Conservation (phyloP, 371 early-diverging fungal genomes). For the Apophysomyces sp. region DNA sequence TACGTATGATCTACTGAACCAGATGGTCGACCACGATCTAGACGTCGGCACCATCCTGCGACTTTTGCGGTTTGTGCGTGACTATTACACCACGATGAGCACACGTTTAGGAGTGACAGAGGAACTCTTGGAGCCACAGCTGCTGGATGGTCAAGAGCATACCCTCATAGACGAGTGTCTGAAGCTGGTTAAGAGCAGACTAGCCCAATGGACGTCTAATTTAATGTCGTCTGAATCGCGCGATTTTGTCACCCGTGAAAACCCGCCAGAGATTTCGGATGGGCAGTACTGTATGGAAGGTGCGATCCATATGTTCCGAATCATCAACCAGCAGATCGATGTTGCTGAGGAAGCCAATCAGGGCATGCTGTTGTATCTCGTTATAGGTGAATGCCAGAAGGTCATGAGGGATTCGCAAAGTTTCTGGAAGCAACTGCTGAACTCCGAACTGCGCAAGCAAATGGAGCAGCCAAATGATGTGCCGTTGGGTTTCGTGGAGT, state of each 20-base stretch:
- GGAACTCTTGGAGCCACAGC: slow-evolving; percentile 86
- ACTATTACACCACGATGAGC: slow-evolving; percentile 88
- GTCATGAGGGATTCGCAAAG: slow-evolving; percentile 80
- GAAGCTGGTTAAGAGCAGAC: slow-evolving; percentile 78
- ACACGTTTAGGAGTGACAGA: slow-evolving; percentile 84
- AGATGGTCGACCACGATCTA: slow-evolving; percentile 72
- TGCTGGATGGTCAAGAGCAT: slow-evolving; percentile 93
- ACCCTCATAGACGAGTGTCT: slow-evolving; percentile 85
- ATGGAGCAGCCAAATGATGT: slow-evolving; percentile 67
- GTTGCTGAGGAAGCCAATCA: slow-evolving; percentile 81
- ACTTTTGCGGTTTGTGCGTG: slow-evolving; percentile 86
- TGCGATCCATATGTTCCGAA: slow-evolving; percentile 89
- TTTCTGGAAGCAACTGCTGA: slow-evolving; percentile 75
- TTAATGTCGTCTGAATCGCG: slow-evolving; percentile 81
- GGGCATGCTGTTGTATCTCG: slow-evolving; percentile 83
- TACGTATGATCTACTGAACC: slow-evolving; percentile 75
- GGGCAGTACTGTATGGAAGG: slow-evolving; percentile 80
- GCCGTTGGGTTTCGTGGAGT: slow-evolving; percentile 86
- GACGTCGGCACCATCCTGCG: slow-evolving; percentile 78
- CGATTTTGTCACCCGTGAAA: slow-evolving; percentile 72
- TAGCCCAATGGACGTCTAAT: slow-evolving; percentile 90
- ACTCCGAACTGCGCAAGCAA: slow-evolving; percentile 73
- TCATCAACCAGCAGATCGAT: slow-evolving; percentile 95
- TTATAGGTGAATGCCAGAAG: slow-evolving; percentile 83
- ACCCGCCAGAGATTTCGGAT: slow-evolving; percentile 76